These are phyloP conservation scores for Globisporangium iwayamae DNA, from an alignment of 352 stramenopile species.

Conservation along the genomic window DNA sequence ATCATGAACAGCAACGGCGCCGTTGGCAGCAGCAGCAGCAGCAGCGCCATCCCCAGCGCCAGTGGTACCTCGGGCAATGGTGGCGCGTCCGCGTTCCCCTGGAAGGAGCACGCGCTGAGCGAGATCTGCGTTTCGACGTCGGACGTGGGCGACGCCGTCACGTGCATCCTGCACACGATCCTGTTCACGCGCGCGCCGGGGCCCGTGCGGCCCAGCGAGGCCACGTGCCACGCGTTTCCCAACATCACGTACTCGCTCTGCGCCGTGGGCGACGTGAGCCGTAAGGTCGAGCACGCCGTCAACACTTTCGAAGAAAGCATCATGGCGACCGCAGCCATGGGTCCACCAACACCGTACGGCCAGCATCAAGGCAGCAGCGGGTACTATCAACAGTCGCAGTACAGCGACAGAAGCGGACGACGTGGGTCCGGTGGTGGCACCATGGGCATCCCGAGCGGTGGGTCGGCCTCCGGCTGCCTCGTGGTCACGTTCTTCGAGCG, in stretches of 20 bases:
- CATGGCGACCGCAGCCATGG: conserved; percentile 13
- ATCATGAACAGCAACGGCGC: conserved; percentile 17
- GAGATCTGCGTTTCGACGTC: conserved; percentile 51
- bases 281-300: conserved; percentile 75
- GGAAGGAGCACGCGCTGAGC: conserved; percentile 66
- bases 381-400: conserved; percentile 16
- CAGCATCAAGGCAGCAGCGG: conserved; percentile 16
- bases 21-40: not conserved
- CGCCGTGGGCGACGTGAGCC: conserved; percentile 69
- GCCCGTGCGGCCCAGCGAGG: conserved; percentile 66
- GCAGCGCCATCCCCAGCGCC: not conserved
- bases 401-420: conserved; percentile 22
- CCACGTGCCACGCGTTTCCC: conserved; percentile 72
- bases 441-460: conserved; percentile 13
- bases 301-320: conserved; percentile 58
- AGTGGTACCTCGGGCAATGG: not conserved
- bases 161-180: conserved; percentile 74
- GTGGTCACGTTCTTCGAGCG: conserved; percentile 77
- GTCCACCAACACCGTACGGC: conserved; percentile 10
- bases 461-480: conserved; percentile 35
- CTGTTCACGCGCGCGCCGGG: conserved; percentile 75
- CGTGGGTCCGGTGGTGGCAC: conserved; percentile 22
- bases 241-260: conserved; percentile 76
- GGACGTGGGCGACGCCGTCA: conserved; percentile 63
- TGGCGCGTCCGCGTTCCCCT: conserved; percentile 15